Percentiles rank a stretch among this genome's conserved stretches.
Evolutionary conservation across 2,329 filamentous ascomycete genomes (phyloP).

Genomic region (Thelonectria blattea): DNA sequence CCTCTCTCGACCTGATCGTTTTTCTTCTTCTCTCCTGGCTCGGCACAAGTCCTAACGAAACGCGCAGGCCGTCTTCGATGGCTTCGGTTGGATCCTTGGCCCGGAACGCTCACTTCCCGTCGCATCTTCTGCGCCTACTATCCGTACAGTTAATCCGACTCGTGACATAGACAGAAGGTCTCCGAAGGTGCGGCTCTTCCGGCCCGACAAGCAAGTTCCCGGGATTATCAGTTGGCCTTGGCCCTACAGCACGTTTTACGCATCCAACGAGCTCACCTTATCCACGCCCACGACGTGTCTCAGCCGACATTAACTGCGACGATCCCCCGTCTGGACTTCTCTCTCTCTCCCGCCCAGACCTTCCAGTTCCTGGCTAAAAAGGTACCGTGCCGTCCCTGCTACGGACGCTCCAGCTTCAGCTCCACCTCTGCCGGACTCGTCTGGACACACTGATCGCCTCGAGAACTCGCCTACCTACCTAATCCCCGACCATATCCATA

Average conservation of each 20-base stretch:
- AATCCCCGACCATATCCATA: conserved; percentile 9
- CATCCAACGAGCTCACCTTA: conserved; percentile 1
- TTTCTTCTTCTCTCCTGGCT: not conserved
- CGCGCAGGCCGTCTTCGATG: conserved; percentile 14
- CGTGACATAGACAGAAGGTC: conserved; percentile 16
- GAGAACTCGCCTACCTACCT: conserved; percentile 5
- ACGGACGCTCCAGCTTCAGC: not conserved
- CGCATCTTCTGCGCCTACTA: not conserved
- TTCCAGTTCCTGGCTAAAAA: not conserved
- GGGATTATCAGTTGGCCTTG: conserved; percentile 13
- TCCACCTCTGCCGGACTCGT: conserved; percentile 14
- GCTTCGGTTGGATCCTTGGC: conserved; percentile 22
- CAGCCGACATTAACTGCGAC: conserved; percentile 11
- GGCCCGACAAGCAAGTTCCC: conserved; percentile 22
- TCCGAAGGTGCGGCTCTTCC: conserved; percentile 30
- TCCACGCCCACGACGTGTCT: conserved; percentile 9
- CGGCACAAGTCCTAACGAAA: not conserved
- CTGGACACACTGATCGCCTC: not conserved
- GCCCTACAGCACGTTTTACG: not conserved
- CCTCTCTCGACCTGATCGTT: not conserved
- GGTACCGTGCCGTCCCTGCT: conserved; percentile 7
- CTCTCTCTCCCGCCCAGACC: not conserved
- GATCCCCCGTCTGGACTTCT: conserved; percentile 4
- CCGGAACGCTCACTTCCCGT: conserved; percentile 17
- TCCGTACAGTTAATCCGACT: not conserved